phyloP scores from a whole-genome alignment of 192 early-diverging fungal species.

The Coemansia sp. region DNA sequence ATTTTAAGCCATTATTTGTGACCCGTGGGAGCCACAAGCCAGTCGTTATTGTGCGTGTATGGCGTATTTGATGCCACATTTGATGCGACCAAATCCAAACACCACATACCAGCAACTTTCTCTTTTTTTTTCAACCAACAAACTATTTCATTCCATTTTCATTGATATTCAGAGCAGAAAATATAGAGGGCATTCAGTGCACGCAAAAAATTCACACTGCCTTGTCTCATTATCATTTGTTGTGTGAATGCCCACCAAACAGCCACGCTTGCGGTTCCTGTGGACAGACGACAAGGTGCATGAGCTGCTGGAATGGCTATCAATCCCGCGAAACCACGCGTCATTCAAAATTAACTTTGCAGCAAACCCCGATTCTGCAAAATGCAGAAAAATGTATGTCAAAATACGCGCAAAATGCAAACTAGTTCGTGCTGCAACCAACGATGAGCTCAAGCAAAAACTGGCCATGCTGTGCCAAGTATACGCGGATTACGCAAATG shows the following conservation, averaged over 20 bases:
- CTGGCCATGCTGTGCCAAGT: neutral
- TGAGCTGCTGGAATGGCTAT: neutral
- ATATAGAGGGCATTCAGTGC: too few relatives aligned
- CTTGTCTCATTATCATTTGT: too few relatives aligned
- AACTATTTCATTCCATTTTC: too few relatives aligned
- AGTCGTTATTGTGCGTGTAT: neutral
- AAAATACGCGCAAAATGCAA: constrained; percentile 4
- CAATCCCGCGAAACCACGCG: neutral
- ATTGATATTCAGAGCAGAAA: too few relatives aligned
- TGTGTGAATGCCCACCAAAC: too few relatives aligned
- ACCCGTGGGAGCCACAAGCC: neutral
- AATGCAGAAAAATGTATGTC: neutral
- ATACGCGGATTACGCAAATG: neutral
- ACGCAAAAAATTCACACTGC: too few relatives aligned
- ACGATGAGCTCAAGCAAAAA: neutral
- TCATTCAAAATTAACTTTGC: neutral
- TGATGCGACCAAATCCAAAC: neutral
- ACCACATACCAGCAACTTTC: neutral
- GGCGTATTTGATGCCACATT: neutral
- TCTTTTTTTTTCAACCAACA: too few relatives aligned
- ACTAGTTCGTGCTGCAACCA: neutral
- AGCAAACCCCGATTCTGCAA: neutral
- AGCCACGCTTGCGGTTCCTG: too few relatives aligned
- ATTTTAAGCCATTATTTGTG: neutral
- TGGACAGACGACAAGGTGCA: neutral